Base-by-base conservation (phyloP, 257 asterid genomes). In the Gynochthodes officinalis region DNA sequence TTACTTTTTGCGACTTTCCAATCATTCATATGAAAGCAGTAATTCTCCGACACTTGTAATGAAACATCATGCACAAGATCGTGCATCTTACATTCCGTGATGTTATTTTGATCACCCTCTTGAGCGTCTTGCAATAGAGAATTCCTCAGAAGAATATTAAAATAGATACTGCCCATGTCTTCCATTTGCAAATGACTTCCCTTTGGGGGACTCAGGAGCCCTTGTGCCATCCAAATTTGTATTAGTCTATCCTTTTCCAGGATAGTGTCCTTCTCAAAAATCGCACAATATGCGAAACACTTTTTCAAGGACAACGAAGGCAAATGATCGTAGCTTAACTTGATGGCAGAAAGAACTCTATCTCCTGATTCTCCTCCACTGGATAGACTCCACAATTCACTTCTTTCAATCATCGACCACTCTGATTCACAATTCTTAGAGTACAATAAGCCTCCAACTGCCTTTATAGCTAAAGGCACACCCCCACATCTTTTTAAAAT, bases 221-320 rank as follows among this genome's bases (percentile, higher is more conserved):
- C 78, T 12, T 72, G 79, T 8, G 83, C 86, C 76, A 82, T 76
- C 83, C 86, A 82, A 2, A 62, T 71, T 33, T 78, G 83, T 19
- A 75, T 79, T 16, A 82, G 49, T 6, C 35, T 49, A 32, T 76
- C 76, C 61, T 42, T 82, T 12, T 67, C 69, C 21, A 82, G 42
- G 30, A 5, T 0, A n/a, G 70, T 71, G 55, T 65, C 77, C 70
- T 78, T 79, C 10, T 69, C 67, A 49, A 73, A 82, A 46, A 76
- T 65, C 1, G 84, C 76, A 69, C 77, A 82, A 37, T 44, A 78
- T 0, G 57, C 59, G 43, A 78, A 77, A 44, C 83, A 78, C 7
- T 68, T 73, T 23, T 82, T 82, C 39, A 82, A 21, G 42, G 72
- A 54, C 0, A 42, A 13, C 7, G 46, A 72, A 35, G 82, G 74